phyloP scores from a whole-genome alignment of 805 yeast species.

The Candida namnaoensis region DNA sequence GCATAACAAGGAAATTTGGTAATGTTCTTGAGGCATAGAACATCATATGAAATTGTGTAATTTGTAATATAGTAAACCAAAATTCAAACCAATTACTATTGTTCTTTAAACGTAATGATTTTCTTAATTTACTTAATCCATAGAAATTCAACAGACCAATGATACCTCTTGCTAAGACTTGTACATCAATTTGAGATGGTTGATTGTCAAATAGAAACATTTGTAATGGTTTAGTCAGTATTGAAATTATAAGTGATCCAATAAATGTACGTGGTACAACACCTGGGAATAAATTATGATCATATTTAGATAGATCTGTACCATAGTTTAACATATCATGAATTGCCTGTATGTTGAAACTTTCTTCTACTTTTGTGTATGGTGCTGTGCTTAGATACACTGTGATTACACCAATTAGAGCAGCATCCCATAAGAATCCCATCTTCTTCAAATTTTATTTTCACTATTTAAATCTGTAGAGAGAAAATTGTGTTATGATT shows the following conservation, averaged over 20 bases:
- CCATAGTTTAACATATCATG: constrained; percentile 75
- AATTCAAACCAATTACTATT: constrained; percentile 26
- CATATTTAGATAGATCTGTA: constrained; percentile 37
- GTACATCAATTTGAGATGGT: constrained; percentile 39
- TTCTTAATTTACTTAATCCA: constrained; percentile 42
- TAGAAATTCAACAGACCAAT: constrained; percentile 56
- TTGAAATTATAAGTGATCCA: constrained; percentile 54
- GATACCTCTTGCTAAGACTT: constrained; percentile 45
- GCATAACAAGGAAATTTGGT: constrained; percentile 77
- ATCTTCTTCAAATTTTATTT: not conserved
- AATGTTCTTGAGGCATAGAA: constrained; percentile 79
- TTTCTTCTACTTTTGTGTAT: constrained; percentile 88
- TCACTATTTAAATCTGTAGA: too few species aligned
- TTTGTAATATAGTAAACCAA: constrained; percentile 53
- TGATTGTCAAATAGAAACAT: constrained; percentile 4
- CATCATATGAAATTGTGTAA: constrained; percentile 70
- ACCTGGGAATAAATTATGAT: constrained; percentile 79
- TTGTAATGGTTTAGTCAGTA: constrained; percentile 30
- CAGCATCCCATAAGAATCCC: constrained; percentile 19
- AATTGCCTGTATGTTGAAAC: constrained; percentile 83
- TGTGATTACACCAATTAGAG: constrained; percentile 36
- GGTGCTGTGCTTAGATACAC: constrained; percentile 56
- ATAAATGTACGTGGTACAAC: constrained; percentile 81
- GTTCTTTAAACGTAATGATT: constrained; percentile 13
- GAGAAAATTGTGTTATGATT: too few species aligned